Evolutionary conservation across 305 asterid genomes (phyloP).

Genomic region (Stenogyne calaminthoides): DNA sequence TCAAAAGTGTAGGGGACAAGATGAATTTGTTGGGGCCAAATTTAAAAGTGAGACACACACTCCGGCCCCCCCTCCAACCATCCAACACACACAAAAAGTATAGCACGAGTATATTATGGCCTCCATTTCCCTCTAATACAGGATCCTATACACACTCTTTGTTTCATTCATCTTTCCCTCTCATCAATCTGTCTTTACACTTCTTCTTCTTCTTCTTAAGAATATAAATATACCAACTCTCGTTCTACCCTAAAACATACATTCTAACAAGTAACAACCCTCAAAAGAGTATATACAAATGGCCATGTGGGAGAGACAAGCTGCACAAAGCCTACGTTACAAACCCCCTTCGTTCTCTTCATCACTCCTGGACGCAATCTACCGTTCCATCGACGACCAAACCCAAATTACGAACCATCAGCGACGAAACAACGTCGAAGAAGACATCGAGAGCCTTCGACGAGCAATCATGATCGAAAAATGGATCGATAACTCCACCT

Average conservation of each 20-base stretch:
- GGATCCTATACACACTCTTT: neutral
- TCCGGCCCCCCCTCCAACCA: neutral
- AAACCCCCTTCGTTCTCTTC: constrained; percentile 73
- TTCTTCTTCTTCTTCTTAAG: no score
- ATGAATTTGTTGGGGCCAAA: no score
- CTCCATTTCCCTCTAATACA: neutral
- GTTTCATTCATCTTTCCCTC: neutral
- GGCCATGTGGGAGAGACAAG: constrained; percentile 49
- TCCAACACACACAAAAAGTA: neutral
- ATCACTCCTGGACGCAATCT: constrained; percentile 75
- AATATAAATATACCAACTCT: neutral
- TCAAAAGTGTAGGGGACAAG: no score
- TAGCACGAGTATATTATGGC: neutral
- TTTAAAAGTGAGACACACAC: no score
- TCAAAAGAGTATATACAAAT: neutral
- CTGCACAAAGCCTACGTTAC: constrained; percentile 36
- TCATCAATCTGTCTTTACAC: no score
- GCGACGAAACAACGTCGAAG: constrained; percentile 44
- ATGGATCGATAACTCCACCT: constrained; percentile 85
- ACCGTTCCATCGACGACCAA: constrained; percentile 67
- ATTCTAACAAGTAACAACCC: no score
- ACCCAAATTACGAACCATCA: neutral
- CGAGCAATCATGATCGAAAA: constrained; percentile 73
- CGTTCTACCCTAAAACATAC: no score
- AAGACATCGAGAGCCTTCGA: constrained; percentile 60